Evolutionary conservation across 176 grass and related monocot species (phyloP).

Genomic region (Avena eriantha): DNA sequence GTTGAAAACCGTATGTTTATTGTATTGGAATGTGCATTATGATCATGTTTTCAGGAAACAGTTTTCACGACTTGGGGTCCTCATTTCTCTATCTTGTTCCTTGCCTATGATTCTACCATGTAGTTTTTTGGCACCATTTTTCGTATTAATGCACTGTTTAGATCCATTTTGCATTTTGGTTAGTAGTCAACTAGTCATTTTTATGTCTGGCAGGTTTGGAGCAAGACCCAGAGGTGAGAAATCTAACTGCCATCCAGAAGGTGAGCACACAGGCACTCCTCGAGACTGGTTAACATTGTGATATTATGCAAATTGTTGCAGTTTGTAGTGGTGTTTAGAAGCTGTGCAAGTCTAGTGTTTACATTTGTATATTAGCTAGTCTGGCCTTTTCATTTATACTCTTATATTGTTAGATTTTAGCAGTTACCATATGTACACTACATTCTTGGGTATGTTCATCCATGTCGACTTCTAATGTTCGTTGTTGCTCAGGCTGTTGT

Average conservation of each 20-base stretch:
- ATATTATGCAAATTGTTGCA: background rate
- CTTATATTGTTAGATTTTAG: background rate
- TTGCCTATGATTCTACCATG: background rate
- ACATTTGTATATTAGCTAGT: background rate
- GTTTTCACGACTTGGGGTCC: background rate
- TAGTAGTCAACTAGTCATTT: background rate
- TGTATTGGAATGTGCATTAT: background rate
- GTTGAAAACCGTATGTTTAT: conserved; percentile 2
- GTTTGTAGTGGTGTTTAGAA: background rate
- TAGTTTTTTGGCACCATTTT: background rate
- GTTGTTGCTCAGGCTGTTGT: conserved; percentile 6
- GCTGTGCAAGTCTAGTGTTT: no score
- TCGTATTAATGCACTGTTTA: background rate
- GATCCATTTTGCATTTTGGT: background rate
- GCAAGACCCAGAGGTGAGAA: background rate
- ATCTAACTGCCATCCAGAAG: conserved; percentile 11
- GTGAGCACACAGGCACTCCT: conserved; percentile 25
- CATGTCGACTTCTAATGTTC: background rate
- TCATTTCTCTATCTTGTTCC: background rate
- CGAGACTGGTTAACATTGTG: background rate
- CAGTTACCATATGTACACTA: background rate
- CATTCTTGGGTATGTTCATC: conserved; percentile 19
- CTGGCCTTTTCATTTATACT: background rate
- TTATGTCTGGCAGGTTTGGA: background rate
- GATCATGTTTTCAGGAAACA: background rate